Evolutionary conservation across 2,329 filamentous ascomycete genomes (phyloP).

Genomic region (Claviceps maximensis): DNA sequence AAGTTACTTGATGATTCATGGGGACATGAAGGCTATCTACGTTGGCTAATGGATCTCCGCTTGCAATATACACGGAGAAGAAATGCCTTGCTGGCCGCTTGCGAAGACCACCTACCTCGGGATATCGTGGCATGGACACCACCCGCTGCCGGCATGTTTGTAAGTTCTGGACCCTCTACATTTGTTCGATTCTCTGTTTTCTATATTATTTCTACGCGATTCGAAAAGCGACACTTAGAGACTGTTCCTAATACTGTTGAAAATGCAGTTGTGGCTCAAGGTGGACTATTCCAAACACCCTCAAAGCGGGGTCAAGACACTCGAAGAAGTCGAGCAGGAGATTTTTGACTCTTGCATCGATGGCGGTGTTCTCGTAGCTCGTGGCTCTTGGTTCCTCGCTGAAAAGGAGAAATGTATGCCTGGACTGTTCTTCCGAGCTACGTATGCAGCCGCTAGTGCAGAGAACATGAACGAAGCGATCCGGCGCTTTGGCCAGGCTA

Average conservation of each 20-base stretch:
- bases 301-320: slow-evolving; percentile 33
- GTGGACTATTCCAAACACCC: slow-evolving; percentile 57
- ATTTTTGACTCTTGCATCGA: slow-evolving; percentile 70
- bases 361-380: slow-evolving; percentile 65
- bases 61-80: slow-evolving; percentile 69
- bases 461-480: slow-evolving; percentile 62
- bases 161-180: slow-evolving; percentile 27
- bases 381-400: slow-evolving; percentile 85
- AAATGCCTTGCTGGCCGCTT: slow-evolving; percentile 65
- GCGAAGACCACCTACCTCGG: slow-evolving; percentile 60
- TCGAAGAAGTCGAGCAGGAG: slow-evolving; percentile 65
- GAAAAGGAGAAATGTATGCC: slow-evolving; percentile 46
- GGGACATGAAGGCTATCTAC: slow-evolving; percentile 81
- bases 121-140: slow-evolving; percentile 68
- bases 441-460: slow-evolving; percentile 68
- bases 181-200: not conserved
- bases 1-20: slow-evolving; percentile 88
- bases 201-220: not conserved
- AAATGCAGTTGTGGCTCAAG: slow-evolving; percentile 53
- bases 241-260: not conserved
- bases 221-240: not conserved
- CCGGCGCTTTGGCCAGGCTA: slow-evolving; percentile 58
- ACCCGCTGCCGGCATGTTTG: slow-evolving; percentile 89
- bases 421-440: slow-evolving; percentile 77
- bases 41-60: slow-evolving; percentile 77